A percentile compares a stretch with the other conserved stretches of the same genome.
These are phyloP conservation scores for Leucosporidium creatinivorum DNA, from an alignment of 768 basidiomycete species.

Conservation along the genomic window DNA sequence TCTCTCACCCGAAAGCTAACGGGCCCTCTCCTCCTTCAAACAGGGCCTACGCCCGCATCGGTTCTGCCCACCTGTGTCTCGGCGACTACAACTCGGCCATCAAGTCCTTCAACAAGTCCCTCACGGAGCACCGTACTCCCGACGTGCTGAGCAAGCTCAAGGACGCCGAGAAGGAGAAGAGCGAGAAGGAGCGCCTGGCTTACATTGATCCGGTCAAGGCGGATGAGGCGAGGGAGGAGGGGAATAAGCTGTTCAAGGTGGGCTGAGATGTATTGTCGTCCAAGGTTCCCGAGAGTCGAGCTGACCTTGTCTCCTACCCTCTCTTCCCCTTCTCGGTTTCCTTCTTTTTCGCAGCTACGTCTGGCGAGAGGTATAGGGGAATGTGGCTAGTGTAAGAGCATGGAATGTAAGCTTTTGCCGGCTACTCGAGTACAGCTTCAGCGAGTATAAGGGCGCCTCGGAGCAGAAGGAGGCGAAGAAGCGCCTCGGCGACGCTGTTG, in stretches of 20 bases:
- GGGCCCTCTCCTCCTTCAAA: neutral
- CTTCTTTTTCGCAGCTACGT: no score
- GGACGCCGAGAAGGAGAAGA: conserved; percentile 63
- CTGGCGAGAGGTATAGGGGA: no score
- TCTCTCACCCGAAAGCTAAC: neutral
- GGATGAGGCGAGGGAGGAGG: conserved; percentile 77
- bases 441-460: no score
- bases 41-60: conserved; percentile 76
- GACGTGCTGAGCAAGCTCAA: conserved; percentile 85
- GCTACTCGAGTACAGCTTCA: no score
- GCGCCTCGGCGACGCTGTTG: no score
- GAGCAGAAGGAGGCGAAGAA: no score
- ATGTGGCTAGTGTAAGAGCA: no score
- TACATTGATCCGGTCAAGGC: conserved; percentile 84
- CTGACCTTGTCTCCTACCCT: no score
- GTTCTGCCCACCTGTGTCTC: conserved; percentile 74
- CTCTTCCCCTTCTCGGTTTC: no score
- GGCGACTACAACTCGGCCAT: conserved; percentile 67
- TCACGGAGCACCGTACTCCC: conserved; percentile 93
- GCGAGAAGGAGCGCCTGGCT: conserved; percentile 67
- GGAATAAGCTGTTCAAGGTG: conserved; percentile 81
- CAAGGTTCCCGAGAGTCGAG: no score
- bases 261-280: neutral
- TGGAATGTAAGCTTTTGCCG: no score
- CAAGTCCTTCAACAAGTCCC: conserved; percentile 86